Conservation (phyloP, 352 stramenopile genomes). For the Pythium graminicola region DNA sequence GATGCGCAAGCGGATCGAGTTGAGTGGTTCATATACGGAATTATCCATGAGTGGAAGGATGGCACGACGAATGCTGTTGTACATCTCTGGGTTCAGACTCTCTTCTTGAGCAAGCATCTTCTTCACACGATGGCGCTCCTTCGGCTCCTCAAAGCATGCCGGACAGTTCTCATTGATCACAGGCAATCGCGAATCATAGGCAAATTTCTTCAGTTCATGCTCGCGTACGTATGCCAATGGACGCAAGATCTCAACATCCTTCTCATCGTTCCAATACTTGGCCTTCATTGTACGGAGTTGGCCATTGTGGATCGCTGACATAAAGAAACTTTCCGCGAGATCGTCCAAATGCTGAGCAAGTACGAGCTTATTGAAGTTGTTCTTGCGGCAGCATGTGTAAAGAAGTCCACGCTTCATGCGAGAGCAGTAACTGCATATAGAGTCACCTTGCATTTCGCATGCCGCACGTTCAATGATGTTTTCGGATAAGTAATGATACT, state of each 20-base stretch:
- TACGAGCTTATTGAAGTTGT: slow-evolving; percentile 30
- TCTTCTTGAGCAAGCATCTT: slow-evolving; percentile 90
- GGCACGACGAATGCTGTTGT: slow-evolving; percentile 27
- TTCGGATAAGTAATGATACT: slow-evolving; percentile 88
- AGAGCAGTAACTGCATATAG: slow-evolving; percentile 89
- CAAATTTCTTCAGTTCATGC: slow-evolving; percentile 70
- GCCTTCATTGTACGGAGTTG: slow-evolving; percentile 92
- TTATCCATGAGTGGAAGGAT: slow-evolving; percentile 62
- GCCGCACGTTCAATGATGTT: slow-evolving; percentile 73
- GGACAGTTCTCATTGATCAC: slow-evolving; percentile 98
- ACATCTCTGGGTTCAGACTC: slow-evolving; percentile 72
- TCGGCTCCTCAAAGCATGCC: slow-evolving; percentile 94
- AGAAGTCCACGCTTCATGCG: slow-evolving; percentile 89
- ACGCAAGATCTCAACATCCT: slow-evolving; percentile 91
- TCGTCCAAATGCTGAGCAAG: slow-evolving; percentile 94
- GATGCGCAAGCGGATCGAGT: slow-evolving; percentile 27
- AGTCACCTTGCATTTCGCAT: slow-evolving; percentile 59
- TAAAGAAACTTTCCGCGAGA: slow-evolving; percentile 94
- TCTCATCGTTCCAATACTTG: slow-evolving; percentile 90
- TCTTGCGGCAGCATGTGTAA: slow-evolving; percentile 26
- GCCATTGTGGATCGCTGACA: slow-evolving; percentile 83
- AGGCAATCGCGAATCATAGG: slow-evolving; percentile 69
- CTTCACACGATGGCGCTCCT: slow-evolving; percentile 92
- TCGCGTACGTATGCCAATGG: slow-evolving; percentile 93
- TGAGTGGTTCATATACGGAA: slow-evolving; percentile 39